These are phyloP conservation scores for Penicillium sp. DNA, from an alignment of 2,329 filamentous ascomycete genomes.

Conservation along the genomic window DNA sequence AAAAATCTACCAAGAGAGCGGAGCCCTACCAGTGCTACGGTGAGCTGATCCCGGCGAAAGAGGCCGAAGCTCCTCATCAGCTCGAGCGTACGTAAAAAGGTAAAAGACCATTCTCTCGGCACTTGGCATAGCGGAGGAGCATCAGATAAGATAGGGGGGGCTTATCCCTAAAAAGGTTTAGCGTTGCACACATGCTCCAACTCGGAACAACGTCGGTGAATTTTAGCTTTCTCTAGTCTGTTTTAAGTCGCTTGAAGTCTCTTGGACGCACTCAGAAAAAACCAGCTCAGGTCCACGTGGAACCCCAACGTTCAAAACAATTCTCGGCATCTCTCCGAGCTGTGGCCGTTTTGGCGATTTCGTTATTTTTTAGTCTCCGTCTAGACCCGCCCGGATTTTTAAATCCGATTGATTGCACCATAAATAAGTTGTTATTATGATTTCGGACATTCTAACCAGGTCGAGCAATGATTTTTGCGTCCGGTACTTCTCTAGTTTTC, in stretches of 20 bases:
- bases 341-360: not conserved
- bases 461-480: no score
- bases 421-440: not conserved
- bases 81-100: constrained; percentile 3
- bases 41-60: not conserved
- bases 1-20: not conserved
- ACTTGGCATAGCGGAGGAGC: not conserved
- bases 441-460: no score
- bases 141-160: constrained; percentile 18
- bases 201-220: constrained; percentile 14
- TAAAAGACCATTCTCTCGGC: not conserved
- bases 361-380: not conserved
- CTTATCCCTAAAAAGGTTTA: constrained; percentile 1
- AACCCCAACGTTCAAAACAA: no score
- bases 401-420: not conserved
- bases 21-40: not conserved
- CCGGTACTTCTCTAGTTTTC: not conserved
- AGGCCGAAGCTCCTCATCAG: not conserved
- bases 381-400: not conserved
- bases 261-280: not conserved
- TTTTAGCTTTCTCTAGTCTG: not conserved
- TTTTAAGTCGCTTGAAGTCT: not conserved
- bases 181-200: not conserved
- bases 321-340: not conserved
- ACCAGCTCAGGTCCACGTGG: not conserved